These are phyloP conservation scores for Bipolaris zeicola DNA, from an alignment of 2,329 filamentous ascomycete species.

Conservation along the genomic window DNA sequence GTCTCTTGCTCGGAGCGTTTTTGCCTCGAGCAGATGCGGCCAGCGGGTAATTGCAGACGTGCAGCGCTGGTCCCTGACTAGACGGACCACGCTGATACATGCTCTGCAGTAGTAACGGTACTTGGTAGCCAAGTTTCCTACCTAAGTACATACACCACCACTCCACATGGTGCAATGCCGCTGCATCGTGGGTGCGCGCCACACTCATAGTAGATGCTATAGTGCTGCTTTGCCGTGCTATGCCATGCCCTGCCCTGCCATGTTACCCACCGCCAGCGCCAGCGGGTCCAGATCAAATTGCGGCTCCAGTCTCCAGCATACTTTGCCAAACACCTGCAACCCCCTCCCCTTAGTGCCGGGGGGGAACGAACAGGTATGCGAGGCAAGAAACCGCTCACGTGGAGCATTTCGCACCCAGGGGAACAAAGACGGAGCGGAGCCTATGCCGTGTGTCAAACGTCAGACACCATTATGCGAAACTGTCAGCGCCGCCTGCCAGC, in stretches of 20 bases:
- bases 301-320: slow-evolving; percentile 20
- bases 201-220: not conserved
- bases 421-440: slow-evolving; percentile 7
- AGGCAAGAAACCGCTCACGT: slow-evolving; percentile 10
- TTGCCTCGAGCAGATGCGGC: slow-evolving; percentile 7
- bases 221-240: not conserved
- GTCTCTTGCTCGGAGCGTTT: not conserved
- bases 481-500: not conserved
- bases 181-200: not conserved
- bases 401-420: slow-evolving; percentile 2
- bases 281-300: slow-evolving; percentile 24
- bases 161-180: not conserved
- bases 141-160: too few relatives aligned
- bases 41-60: slow-evolving; percentile 18
- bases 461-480: slow-evolving; percentile 14
- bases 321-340: slow-evolving; percentile 1
- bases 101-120: not conserved
- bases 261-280: not conserved
- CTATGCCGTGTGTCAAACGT: slow-evolving; percentile 8
- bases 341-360: slow-evolving; percentile 13
- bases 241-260: not conserved
- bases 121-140: too few relatives aligned
- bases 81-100: slow-evolving; percentile 12
- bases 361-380: not conserved
- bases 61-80: slow-evolving; percentile 29